A percentile compares a stretch with the other conserved stretches of the same genome.
Evolutionary conservation across 164 flowering plant species (phyloP).

Genomic region (Vitis labrusca): DNA sequence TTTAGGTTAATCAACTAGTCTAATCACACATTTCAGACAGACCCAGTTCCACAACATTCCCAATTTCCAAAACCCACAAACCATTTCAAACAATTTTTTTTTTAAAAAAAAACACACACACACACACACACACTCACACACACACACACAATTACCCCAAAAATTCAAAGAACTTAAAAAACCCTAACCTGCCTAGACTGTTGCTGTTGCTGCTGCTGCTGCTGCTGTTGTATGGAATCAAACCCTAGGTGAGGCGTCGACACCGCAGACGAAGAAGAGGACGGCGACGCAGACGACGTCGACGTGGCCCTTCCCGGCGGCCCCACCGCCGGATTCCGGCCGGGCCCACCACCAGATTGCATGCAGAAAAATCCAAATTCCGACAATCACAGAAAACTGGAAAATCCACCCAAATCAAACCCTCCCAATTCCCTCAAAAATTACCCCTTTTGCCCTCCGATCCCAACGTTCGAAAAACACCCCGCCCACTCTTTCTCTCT

Average conservation of each 20-base stretch:
- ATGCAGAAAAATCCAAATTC: conserved; percentile 31
- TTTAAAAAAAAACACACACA: background rate
- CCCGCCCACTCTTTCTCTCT: conserved; percentile 12
- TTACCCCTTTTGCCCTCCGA: conserved; percentile 28
- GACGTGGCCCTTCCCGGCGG: conserved; percentile 52
- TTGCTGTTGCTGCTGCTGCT: conserved; percentile 42
- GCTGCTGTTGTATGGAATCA: conserved; percentile 64
- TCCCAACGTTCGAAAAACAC: conserved; percentile 32
- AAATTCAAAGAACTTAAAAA: background rate
- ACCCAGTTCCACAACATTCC: conserved; percentile 5
- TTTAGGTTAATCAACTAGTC: background rate
- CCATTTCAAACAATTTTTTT: conserved; percentile 4
- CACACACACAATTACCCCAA: background rate
- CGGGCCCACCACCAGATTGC: conserved; percentile 67
- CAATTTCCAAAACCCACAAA: conserved; percentile 4
- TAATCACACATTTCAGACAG: background rate
- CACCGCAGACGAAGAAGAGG: conserved; percentile 81
- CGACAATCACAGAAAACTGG: background rate
- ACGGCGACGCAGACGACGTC: conserved; percentile 66
- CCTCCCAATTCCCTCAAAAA: conserved; percentile 20
- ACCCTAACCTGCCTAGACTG: conserved; percentile 43
- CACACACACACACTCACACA: background rate
- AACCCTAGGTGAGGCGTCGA: conserved; percentile 66
- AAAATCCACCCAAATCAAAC: background rate
- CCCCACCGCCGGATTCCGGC: conserved; percentile 55